phyloP scores from a whole-genome alignment of 2,329 filamentous ascomycete species.

The Ceratocystis cubensis region DNA sequence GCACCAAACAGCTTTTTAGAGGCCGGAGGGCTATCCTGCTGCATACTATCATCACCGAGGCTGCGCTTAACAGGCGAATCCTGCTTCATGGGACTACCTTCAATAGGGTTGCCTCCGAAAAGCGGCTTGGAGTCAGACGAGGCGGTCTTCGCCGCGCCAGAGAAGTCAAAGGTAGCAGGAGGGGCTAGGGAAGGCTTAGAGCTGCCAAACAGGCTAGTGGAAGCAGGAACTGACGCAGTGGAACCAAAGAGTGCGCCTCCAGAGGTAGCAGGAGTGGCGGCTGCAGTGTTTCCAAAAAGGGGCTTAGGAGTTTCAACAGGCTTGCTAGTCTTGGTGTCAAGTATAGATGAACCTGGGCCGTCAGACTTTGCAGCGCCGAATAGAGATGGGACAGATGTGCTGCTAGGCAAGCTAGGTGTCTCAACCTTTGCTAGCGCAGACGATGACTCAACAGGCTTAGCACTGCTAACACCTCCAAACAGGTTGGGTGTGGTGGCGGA shows the following conservation, averaged over 20 bases:
- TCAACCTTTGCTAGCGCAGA: conserved; percentile 23
- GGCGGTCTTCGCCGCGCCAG: neutral
- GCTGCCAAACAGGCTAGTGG: conserved; percentile 28
- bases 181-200: conserved; percentile 17
- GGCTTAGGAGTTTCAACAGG: conserved; percentile 22
- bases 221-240: neutral
- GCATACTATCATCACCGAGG: conserved; percentile 15
- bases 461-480: conserved; percentile 20
- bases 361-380: conserved; percentile 28
- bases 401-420: conserved; percentile 22
- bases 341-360: neutral
- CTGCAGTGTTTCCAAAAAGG: conserved; percentile 28
- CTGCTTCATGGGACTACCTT: conserved; percentile 35
- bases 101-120: conserved; percentile 31
- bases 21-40: conserved; percentile 20
- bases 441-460: conserved; percentile 25
- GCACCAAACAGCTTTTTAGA: conserved; percentile 23
- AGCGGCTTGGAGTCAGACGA: conserved; percentile 27
- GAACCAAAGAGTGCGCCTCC: conserved; percentile 14
- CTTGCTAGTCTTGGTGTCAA: conserved; percentile 20
- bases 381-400: conserved; percentile 26
- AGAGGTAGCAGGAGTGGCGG: conserved; percentile 19
- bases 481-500: conserved; percentile 15
- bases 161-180: conserved; percentile 17
- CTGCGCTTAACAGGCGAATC: conserved; percentile 24